Evolutionary conservation across 2,329 filamentous ascomycete species (phyloP).

Genomic region (Alternaria sp.): DNA sequence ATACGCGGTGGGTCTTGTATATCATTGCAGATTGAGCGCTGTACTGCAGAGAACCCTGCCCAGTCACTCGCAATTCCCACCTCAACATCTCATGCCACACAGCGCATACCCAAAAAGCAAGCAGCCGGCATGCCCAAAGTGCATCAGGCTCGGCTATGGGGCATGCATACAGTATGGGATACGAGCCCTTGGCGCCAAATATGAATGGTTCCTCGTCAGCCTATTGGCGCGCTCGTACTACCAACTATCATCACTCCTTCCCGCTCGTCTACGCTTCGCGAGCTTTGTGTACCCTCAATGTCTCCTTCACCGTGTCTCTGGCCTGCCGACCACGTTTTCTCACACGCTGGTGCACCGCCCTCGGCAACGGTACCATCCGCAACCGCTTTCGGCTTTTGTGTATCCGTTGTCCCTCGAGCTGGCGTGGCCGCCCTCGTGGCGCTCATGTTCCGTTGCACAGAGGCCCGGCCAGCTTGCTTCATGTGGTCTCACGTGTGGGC

Average conservation of each 20-base stretch:
- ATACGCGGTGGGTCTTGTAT: background rate
- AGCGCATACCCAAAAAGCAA: constrained; percentile 25
- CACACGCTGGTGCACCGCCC: constrained; percentile 22
- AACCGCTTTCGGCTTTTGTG: constrained; percentile 33
- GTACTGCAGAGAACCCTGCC: constrained; percentile 7
- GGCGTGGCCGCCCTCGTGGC: constrained; percentile 50
- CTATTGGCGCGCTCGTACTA: constrained; percentile 37
- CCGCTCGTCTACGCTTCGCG: constrained; percentile 30
- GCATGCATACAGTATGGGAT: constrained; percentile 33
- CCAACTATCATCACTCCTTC: constrained; percentile 32
- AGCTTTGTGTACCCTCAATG: constrained; percentile 29
- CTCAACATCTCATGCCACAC: constrained; percentile 19
- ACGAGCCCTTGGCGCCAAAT: constrained; percentile 30
- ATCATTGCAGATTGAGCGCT: background rate
- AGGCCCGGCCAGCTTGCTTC: constrained; percentile 42
- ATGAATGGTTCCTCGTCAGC: constrained; percentile 29
- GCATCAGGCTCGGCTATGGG: constrained; percentile 29
- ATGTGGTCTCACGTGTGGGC: constrained; percentile 48
- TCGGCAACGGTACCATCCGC: constrained; percentile 37
- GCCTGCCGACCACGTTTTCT: constrained; percentile 43
- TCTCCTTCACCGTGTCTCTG: constrained; percentile 29
- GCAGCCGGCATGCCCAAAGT: constrained; percentile 24
- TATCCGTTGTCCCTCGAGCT: constrained; percentile 36
- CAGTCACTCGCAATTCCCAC: constrained; percentile 10
- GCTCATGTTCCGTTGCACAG: constrained; percentile 41